Conservation (phyloP, 805 yeast species). For the Ogataea philodendri region DNA sequence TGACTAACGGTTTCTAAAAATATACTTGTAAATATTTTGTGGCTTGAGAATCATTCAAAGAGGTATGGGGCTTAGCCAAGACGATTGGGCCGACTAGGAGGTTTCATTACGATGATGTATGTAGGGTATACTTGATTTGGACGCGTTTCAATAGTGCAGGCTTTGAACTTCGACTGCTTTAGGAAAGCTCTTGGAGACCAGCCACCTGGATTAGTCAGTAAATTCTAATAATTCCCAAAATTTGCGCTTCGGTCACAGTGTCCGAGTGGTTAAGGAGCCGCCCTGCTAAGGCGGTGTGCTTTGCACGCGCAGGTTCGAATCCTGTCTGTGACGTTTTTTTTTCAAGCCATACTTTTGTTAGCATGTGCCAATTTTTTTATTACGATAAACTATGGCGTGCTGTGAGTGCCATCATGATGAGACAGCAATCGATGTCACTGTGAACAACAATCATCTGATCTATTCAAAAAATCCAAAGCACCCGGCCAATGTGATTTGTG, state of each 20-base stretch:
- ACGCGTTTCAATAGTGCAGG: too few species aligned
- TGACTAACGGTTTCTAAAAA: too few species aligned
- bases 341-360: neutral
- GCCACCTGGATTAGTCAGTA: too few species aligned
- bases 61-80: too few species aligned
- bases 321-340: conserved; percentile 83
- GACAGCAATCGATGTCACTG: neutral
- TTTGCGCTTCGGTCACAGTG: conserved; percentile 50
- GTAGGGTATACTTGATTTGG: too few species aligned
- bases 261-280: conserved; percentile 77
- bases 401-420: conserved; percentile 11
- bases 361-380: neutral
- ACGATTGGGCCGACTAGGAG: too few species aligned
- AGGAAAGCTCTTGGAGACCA: too few species aligned
- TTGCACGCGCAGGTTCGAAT: conserved; percentile 99
- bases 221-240: neutral
- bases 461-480: conserved; percentile 38
- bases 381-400: conserved; percentile 9
- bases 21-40: too few species aligned
- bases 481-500: conserved; percentile 85
- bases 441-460: conserved; percentile 19
- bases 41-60: too few species aligned
- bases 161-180: too few species aligned
- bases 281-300: conserved; percentile 87
- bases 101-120: too few species aligned